Evolutionary conservation across 768 basidiomycete genomes (phyloP).

Genomic region (Phlebiopsis flavidoalba): DNA sequence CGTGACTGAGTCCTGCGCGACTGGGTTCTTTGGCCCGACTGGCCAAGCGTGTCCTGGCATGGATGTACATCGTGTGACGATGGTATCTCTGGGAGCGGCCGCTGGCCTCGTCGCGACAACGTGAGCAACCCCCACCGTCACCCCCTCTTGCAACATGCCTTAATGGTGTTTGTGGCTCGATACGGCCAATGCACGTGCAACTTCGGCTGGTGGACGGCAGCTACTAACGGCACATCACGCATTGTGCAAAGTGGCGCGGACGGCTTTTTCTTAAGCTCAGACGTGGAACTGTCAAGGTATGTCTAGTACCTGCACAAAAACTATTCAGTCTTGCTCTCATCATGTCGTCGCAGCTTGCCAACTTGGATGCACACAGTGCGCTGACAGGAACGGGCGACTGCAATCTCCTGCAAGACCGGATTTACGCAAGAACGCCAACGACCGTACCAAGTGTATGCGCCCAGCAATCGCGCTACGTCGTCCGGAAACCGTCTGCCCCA

Average conservation of each 20-base stretch:
- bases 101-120: constrained; percentile 52
- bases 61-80: constrained; percentile 72
- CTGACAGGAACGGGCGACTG: constrained; percentile 66
- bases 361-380: constrained; percentile 67
- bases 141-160: constrained; percentile 81
- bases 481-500: constrained; percentile 56
- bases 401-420: constrained; percentile 61
- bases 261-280: constrained; percentile 70
- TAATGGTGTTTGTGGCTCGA: constrained; percentile 69
- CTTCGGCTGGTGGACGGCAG: constrained; percentile 69
- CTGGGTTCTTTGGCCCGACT: constrained; percentile 73
- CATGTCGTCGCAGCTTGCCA: constrained; percentile 49
- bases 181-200: constrained; percentile 74
- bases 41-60: constrained; percentile 63
- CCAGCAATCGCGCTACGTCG: constrained; percentile 41
- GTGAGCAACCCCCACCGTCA: constrained; percentile 47
- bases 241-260: constrained; percentile 70
- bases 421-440: constrained; percentile 64
- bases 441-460: constrained; percentile 64
- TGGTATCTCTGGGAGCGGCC: constrained; percentile 73
- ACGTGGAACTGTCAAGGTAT: constrained; percentile 71
- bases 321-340: neutral
- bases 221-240: constrained; percentile 64
- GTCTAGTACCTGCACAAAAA: constrained; percentile 14
- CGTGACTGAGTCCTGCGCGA: constrained; percentile 75